phyloP scores from a whole-genome alignment of 23 red algal genomes.

The Cyanidioschyzon merolae region DNA sequence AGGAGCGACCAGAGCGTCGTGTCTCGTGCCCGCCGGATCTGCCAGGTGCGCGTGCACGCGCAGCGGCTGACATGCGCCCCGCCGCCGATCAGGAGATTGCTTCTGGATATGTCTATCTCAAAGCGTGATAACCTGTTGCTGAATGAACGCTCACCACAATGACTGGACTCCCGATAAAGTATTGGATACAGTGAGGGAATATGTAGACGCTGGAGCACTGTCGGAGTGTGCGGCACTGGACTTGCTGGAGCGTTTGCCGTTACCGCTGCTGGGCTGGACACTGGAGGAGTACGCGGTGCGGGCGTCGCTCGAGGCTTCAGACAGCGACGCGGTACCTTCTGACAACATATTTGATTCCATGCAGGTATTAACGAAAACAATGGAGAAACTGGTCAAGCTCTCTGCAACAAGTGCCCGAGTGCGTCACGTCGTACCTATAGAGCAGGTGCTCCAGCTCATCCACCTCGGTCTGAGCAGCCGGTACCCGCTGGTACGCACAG shows the following conservation, averaged over 20 bases:
- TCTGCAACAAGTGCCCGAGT: neutral
- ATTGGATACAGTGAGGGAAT: neutral
- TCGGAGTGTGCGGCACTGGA: neutral
- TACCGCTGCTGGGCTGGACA: neutral
- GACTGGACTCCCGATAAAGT: neutral
- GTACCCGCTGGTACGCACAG: neutral
- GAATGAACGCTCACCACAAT: neutral
- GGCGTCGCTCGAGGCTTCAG: neutral
- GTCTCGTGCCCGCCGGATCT: too few relatives aligned
- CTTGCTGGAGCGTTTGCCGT: slow-evolving; percentile 4
- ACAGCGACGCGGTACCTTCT: neutral
- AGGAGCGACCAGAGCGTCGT: too few relatives aligned
- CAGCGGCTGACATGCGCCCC: too few relatives aligned
- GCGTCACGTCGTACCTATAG: neutral
- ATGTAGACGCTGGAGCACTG: neutral
- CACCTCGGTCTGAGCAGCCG: neutral
- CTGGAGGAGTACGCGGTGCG: slow-evolving; percentile 9
- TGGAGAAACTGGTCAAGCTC: neutral
- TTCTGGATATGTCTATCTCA: too few relatives aligned
- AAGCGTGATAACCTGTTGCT: too few relatives aligned
- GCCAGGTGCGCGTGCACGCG: too few relatives aligned
- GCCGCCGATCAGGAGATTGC: too few relatives aligned
- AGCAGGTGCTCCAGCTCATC: neutral
- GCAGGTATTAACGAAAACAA: neutral
- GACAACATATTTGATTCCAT: neutral